phyloP scores from a whole-genome alignment of 768 basidiomycete species.

The Tulasnella sp. region DNA sequence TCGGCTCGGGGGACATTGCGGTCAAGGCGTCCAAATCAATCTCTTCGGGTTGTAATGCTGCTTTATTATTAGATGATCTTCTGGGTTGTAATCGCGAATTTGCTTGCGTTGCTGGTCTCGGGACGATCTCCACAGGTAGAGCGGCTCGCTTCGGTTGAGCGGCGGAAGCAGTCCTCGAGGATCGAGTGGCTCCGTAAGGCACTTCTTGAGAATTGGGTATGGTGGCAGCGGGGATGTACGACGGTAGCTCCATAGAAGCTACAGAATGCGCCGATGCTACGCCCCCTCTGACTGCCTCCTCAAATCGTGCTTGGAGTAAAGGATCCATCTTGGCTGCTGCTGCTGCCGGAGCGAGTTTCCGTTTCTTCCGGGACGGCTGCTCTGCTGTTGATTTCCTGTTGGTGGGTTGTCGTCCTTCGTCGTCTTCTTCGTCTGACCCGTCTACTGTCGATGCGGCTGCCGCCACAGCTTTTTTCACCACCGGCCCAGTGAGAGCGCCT shows the following conservation, averaged over 20 bases:
- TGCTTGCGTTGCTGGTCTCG: background rate
- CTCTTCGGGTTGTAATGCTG: background rate
- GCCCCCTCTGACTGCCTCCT: slow-evolving; percentile 21
- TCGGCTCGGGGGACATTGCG: slow-evolving; percentile 14
- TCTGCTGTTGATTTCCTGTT: slow-evolving; percentile 1
- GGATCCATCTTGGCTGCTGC: slow-evolving; percentile 4
- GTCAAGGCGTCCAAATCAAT: slow-evolving; percentile 9
- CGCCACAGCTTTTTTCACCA: background rate
- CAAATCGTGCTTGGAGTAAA: slow-evolving; percentile 1
- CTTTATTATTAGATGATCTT: slow-evolving; percentile 9
- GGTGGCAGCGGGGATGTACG: slow-evolving; percentile 22
- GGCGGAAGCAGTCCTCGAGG: background rate
- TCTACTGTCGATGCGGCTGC: background rate
- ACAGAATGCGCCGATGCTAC: slow-evolving; percentile 21
- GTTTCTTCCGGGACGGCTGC: slow-evolving; percentile 13
- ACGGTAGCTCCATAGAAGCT: slow-evolving; percentile 19
- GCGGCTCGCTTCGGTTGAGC: background rate
- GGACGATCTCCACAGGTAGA: slow-evolving; percentile 13
- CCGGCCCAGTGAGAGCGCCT: background rate
- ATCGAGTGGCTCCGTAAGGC: slow-evolving; percentile 2
- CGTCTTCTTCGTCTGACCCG: slow-evolving; percentile 11
- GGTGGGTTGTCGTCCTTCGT: slow-evolving; percentile 1
- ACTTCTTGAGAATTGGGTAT: background rate
- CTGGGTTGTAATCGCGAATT: background rate
- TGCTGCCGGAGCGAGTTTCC: slow-evolving; percentile 11